Evolutionary conservation across 805 yeast genomes (phyloP).

Genomic region (Starmerella geochares): DNA sequence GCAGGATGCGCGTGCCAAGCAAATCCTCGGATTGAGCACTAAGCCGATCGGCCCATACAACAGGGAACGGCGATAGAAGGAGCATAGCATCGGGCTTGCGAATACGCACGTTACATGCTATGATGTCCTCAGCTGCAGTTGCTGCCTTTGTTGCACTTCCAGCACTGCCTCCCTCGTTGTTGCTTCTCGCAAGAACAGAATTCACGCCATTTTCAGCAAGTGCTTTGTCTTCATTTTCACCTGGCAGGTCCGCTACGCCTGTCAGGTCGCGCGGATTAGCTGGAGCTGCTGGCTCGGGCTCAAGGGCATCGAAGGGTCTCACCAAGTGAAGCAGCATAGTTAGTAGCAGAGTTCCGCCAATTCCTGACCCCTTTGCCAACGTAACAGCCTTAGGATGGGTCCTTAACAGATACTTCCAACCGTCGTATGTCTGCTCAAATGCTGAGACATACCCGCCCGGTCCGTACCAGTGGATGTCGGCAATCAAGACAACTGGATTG

Average conservation of each 20-base stretch:
- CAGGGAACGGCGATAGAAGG: slow-evolving; percentile 32
- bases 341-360: slow-evolving; percentile 40
- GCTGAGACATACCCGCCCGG: slow-evolving; percentile 27
- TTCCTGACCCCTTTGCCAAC: slow-evolving; percentile 40
- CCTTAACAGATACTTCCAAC: slow-evolving; percentile 31
- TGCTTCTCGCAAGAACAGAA: too few relatives aligned
- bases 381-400: slow-evolving; percentile 28
- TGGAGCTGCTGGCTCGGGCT: not conserved
- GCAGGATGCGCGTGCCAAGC: slow-evolving; percentile 8
- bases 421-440: slow-evolving; percentile 23
- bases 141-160: too few relatives aligned
- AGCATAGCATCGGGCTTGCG: slow-evolving; percentile 31
- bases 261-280: too few relatives aligned
- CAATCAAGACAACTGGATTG: slow-evolving; percentile 38
- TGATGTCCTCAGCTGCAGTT: too few relatives aligned
- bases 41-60: slow-evolving; percentile 14
- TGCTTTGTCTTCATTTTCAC: too few relatives aligned
- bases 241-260: too few relatives aligned
- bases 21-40: slow-evolving; percentile 17
- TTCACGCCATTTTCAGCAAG: too few relatives aligned
- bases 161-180: not conserved
- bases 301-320: slow-evolving; percentile 27
- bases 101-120: not conserved
- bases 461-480: slow-evolving; percentile 27
- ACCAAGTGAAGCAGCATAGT: slow-evolving; percentile 34